Evolutionary conservation across 2,329 filamentous ascomycete species (phyloP).

Genomic region (Xenosphaeropsis pyriputrescens): DNA sequence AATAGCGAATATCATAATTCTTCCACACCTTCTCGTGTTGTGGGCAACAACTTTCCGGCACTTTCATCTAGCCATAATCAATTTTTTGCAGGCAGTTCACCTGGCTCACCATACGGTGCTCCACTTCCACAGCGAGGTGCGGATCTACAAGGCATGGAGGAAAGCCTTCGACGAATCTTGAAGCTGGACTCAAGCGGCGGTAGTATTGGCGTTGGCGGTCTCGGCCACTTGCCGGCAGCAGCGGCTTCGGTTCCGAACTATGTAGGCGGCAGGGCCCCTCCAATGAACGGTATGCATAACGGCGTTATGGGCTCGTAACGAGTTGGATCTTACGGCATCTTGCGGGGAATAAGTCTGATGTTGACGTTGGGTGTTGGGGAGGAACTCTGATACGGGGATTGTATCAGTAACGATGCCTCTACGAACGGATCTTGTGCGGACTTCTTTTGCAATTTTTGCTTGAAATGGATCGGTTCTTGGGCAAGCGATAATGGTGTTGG

Average conservation of each 20-base stretch:
- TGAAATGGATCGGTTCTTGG: no score
- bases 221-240: conserved; percentile 4
- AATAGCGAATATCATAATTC: conserved; percentile 6
- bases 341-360: conserved; percentile 3
- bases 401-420: no score
- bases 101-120: conserved; percentile 6
- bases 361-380: conserved; percentile 6
- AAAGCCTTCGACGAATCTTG: conserved; percentile 17
- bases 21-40: conserved; percentile 9
- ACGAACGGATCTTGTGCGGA: no score
- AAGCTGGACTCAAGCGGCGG: conserved; percentile 13
- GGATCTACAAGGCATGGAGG: conserved; percentile 17
- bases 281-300: conserved; percentile 11
- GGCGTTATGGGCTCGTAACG: conserved; percentile 12
- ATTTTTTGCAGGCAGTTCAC: conserved; percentile 4
- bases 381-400: background rate
- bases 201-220: conserved; percentile 2
- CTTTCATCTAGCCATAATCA: conserved; percentile 3
- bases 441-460: no score
- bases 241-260: conserved; percentile 10
- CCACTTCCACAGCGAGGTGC: conserved; percentile 8
- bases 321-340: conserved; percentile 4
- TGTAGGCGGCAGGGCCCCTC: conserved; percentile 10
- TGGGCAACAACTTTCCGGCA: conserved; percentile 6
- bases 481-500: no score